Conservation (phyloP, 2,329 filamentous ascomycete species). For the Talaromyces sp. region DNA sequence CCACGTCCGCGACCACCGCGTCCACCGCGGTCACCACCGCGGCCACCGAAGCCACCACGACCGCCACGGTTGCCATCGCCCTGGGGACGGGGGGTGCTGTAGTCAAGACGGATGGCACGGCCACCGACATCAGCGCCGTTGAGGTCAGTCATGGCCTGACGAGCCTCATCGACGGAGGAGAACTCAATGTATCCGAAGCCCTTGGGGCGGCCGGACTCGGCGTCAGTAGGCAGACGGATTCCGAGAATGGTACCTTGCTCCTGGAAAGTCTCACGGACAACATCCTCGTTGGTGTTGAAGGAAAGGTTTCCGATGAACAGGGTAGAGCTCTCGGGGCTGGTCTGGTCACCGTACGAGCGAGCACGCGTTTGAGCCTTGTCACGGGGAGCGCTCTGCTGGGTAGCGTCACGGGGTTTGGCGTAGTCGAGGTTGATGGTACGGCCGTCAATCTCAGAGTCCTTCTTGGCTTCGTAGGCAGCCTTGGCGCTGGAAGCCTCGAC, state of each 20-base stretch:
- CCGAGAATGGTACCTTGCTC: conserved; percentile 67
- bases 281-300: conserved; percentile 75
- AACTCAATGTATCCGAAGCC: conserved; percentile 91
- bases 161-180: conserved; percentile 75
- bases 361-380: conserved; percentile 55
- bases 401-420: conserved; percentile 60
- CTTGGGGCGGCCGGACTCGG: conserved; percentile 78
- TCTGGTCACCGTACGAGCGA: conserved; percentile 66
- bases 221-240: conserved; percentile 83
- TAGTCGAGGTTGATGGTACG: conserved; percentile 76
- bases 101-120: conserved; percentile 79
- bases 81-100: conserved; percentile 63
- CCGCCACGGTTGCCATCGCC: conserved; percentile 42
- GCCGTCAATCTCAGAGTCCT: conserved; percentile 68
- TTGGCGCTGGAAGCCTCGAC: conserved; percentile 61
- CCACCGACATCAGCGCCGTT: conserved; percentile 68
- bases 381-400: conserved; percentile 56
- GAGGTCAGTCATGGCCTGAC: conserved; percentile 64
- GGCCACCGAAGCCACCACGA: conserved; percentile 43
- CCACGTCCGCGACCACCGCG: conserved; percentile 49
- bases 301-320: conserved; percentile 89
- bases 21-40: conserved; percentile 49
- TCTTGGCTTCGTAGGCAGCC: conserved; percentile 70
- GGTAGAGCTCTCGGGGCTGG: conserved; percentile 77
- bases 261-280: conserved; percentile 68